These are phyloP conservation scores for Galium porrigens DNA, from an alignment of 305 asterid genomes.

Conservation along the genomic window DNA sequence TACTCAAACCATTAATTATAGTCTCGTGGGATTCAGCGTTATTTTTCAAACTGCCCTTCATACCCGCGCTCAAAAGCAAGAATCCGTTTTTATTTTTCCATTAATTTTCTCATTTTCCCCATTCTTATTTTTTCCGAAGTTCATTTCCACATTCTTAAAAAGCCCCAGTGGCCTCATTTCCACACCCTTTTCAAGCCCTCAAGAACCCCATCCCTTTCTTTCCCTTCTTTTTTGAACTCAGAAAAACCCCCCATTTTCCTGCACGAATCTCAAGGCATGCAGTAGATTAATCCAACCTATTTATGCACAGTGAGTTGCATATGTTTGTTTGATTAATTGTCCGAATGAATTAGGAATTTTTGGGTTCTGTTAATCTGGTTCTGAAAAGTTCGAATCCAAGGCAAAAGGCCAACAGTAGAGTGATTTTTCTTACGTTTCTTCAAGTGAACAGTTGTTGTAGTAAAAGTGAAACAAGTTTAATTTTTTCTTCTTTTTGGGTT, in stretches of 20 bases:
- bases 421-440: conserved; percentile 19
- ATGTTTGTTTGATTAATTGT: conserved; percentile 7
- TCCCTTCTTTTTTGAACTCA: conserved; percentile 10
- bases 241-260: background rate
- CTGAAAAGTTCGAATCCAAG: conserved; percentile 47
- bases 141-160: no score
- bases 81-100: conserved; percentile 31
- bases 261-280: conserved; percentile 57
- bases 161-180: conserved; percentile 3
- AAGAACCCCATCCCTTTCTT: background rate
- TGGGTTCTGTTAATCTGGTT: conserved; percentile 2
- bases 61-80: conserved; percentile 70
- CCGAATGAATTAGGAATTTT: conserved; percentile 22
- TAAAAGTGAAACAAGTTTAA: conserved; percentile 33
- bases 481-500: conserved; percentile 18
- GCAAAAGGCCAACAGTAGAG: conserved; percentile 28
- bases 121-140: background rate
- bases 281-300: background rate
- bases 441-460: conserved; percentile 30
- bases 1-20: conserved; percentile 37
- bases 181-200: conserved; percentile 6
- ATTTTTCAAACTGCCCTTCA: conserved; percentile 44
- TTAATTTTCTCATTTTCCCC: background rate
- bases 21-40: conserved; percentile 85
- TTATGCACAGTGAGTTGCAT: background rate